phyloP scores from a whole-genome alignment of 345 rosid genomes.

The Murraya koenigii region DNA sequence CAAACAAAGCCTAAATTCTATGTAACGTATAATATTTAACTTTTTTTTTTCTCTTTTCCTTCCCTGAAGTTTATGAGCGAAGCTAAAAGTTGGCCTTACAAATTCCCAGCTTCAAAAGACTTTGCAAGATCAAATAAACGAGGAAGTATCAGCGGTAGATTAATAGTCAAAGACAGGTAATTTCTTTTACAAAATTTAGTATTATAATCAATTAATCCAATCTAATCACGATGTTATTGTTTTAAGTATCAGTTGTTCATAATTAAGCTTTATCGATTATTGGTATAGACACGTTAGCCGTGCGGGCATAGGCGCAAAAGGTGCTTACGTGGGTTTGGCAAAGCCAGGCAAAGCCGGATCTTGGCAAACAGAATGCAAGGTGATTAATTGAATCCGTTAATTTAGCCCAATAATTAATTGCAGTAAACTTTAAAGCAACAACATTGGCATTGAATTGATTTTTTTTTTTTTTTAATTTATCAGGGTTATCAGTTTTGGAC shows the following conservation, averaged over 20 bases:
- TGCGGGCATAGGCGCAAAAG: conserved; percentile 37
- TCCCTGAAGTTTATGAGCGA: conserved; percentile 22
- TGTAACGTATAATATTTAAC: neutral
- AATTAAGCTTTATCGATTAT: neutral
- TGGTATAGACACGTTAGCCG: conserved; percentile 25
- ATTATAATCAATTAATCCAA: too few relatives aligned
- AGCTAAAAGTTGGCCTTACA: conserved; percentile 82
- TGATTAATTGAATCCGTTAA: neutral
- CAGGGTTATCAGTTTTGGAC: conserved; percentile 95
- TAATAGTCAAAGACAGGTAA: conserved; percentile 66
- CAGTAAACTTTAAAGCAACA: neutral
- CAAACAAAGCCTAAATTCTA: neutral
- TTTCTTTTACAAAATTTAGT: neutral
- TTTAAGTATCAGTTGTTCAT: neutral
- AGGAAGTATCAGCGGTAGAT: conserved; percentile 65
- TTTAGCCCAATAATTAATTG: neutral
- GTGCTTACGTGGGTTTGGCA: conserved; percentile 78
- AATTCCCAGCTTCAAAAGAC: conserved; percentile 85
- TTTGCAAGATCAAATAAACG: conserved; percentile 63
- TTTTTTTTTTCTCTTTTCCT: too few relatives aligned
- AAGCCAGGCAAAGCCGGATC: conserved; percentile 78
- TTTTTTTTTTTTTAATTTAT: neutral
- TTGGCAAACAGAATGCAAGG: conserved; percentile 91
- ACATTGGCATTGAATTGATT: too few relatives aligned
- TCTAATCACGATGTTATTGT: neutral